These are phyloP conservation scores for Xerocomus cyaneibrunnescens DNA, from an alignment of 1,284 basidiomycete genomes.

Conservation along the genomic window DNA sequence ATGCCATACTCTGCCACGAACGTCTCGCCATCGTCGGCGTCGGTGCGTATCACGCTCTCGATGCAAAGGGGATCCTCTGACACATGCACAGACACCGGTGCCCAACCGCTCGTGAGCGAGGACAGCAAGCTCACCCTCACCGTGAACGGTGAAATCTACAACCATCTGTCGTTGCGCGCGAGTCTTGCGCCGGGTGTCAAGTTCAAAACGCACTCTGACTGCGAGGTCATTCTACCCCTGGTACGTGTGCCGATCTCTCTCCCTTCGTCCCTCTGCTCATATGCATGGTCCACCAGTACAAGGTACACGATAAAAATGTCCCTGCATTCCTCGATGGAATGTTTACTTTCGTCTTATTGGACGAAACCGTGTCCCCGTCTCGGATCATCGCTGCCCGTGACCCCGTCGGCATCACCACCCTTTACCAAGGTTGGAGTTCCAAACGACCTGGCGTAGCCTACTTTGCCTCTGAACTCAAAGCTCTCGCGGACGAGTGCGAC, in stretches of 20 bases:
- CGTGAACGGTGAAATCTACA: conserved; percentile 99
- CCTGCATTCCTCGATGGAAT: conserved; percentile 92
- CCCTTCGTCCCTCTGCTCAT: conserved; percentile 3
- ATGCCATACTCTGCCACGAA: conserved; percentile 84
- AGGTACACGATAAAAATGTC: conserved; percentile 74
- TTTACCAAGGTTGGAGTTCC: conserved; percentile 96
- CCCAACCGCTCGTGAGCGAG: conserved; percentile 90
- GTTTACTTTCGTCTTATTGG: conserved; percentile 97
- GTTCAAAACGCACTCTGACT: conserved; percentile 99
- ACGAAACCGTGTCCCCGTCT: conserved; percentile 87
- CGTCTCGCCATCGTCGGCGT: conserved; percentile 97
- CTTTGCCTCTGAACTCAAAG: conserved; percentile 97
- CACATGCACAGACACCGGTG: conserved; percentile 80
- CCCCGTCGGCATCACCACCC: conserved; percentile 96
- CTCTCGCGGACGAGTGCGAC: conserved; percentile 92
- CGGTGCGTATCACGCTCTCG: conserved; percentile 55
- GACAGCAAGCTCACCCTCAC: conserved; percentile 87
- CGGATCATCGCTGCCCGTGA: conserved; percentile 95
- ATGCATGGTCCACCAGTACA: conserved; percentile 58
- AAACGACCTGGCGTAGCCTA: conserved; percentile 82
- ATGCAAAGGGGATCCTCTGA: conserved; percentile 10
- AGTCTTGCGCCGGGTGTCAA: conserved; percentile 63
- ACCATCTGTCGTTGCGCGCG: conserved; percentile 85
- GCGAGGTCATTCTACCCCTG: conserved; percentile 94
- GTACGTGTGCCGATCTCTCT: conserved; percentile 45